Evolutionary conservation across 2,329 filamentous ascomycete genomes (phyloP).

Genomic region (Aspergillus sp.): DNA sequence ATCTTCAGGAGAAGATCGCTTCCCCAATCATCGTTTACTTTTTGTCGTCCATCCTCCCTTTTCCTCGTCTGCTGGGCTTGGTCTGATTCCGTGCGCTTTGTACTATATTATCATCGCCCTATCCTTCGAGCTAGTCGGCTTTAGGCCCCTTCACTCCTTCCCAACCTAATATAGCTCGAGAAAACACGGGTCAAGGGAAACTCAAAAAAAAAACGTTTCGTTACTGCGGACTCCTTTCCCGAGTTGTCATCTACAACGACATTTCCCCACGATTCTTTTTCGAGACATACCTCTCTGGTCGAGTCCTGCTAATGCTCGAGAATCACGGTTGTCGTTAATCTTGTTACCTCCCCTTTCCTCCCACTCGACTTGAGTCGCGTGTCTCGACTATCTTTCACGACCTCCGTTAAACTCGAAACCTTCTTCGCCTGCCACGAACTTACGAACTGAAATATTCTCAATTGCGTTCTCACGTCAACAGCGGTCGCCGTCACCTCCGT

Average conservation of each 20-base stretch:
- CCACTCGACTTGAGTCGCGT: not conserved
- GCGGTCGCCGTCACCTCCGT: not conserved
- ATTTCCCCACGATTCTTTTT: not conserved
- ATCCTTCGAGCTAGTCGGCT: constrained; percentile 6
- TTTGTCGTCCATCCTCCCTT: not conserved
- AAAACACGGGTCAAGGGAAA: constrained; percentile 5
- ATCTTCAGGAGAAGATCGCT: constrained; percentile 7
- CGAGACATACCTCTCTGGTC: not conserved
- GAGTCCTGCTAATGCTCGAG: not conserved
- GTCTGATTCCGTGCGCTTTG: not conserved
- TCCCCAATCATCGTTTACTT: constrained; percentile 4
- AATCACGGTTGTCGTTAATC: not conserved
- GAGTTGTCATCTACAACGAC: not conserved
- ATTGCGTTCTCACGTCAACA: not conserved
- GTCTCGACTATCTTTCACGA: not conserved
- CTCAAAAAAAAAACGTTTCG: constrained; percentile 3
- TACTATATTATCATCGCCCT: constrained; percentile 8
- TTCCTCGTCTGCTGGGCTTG: constrained; percentile 8
- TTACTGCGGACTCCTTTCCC: constrained; percentile 8
- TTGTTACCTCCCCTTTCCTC: not conserved
- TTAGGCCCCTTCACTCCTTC: constrained; percentile 6
- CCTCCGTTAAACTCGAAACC: not conserved
- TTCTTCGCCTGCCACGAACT: constrained; percentile 6
- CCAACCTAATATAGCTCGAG: constrained; percentile 1
- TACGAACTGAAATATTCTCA: constrained; percentile 8